These are phyloP conservation scores for Mortierella sp. DNA, from an alignment of 371 early-diverging fungal genomes.

Conservation along the genomic window DNA sequence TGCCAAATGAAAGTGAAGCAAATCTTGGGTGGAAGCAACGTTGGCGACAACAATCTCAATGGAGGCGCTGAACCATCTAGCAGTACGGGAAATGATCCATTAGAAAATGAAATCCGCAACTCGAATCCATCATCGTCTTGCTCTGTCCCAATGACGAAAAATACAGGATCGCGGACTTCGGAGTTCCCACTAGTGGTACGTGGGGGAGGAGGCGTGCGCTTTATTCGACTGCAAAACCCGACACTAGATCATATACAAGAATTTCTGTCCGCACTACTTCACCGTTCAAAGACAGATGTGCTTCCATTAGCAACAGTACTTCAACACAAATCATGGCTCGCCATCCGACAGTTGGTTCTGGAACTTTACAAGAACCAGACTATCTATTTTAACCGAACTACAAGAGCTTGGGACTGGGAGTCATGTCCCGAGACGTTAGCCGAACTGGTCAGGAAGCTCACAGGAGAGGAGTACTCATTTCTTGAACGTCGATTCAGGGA, in stretches of 20 bases:
- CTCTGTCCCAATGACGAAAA: constrained; percentile 23
- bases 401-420: constrained; percentile 46
- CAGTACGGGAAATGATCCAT: constrained; percentile 15
- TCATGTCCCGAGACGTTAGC: constrained; percentile 26
- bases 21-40: constrained; percentile 42
- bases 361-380: constrained; percentile 36
- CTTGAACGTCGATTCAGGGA: constrained; percentile 25
- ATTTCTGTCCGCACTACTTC: constrained; percentile 21
- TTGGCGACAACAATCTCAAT: constrained; percentile 6
- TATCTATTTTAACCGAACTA: constrained; percentile 33
- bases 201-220: constrained; percentile 45
- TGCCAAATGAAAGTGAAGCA: constrained; percentile 49
- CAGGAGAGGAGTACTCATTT: constrained; percentile 48
- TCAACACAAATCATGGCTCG: constrained; percentile 41
- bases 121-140: constrained; percentile 1
- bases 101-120: constrained; percentile 17
- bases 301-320: constrained; percentile 35
- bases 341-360: constrained; percentile 43
- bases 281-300: constrained; percentile 24
- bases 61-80: too few relatives aligned
- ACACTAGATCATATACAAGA: constrained; percentile 26
- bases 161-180: constrained; percentile 21
- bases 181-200: constrained; percentile 42
- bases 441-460: constrained; percentile 28
- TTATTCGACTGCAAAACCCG: constrained; percentile 33